These are phyloP conservation scores for Actinidia arguta DNA, from an alignment of 179 eudicot genomes.

Conservation along the genomic window DNA sequence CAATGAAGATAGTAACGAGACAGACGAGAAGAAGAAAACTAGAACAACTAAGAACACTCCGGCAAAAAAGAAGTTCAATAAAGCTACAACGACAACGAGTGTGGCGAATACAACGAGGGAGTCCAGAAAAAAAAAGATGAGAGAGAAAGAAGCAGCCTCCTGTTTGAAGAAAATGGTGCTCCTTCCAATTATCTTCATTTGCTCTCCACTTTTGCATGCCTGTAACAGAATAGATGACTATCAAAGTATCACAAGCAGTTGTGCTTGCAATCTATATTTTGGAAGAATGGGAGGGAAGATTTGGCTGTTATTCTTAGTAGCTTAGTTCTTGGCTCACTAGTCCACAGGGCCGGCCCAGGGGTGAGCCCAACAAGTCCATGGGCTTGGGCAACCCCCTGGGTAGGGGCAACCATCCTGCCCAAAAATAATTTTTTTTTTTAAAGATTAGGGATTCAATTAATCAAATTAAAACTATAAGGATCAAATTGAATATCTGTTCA, in stretches of 20 bases:
- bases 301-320: not conserved
- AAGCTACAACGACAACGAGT: not conserved
- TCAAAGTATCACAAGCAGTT: not conserved
- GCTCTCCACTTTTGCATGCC: too few relatives aligned
- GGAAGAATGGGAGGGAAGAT: not conserved
- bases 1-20: not conserved
- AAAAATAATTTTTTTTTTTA: too few relatives aligned
- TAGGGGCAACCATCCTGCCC: too few relatives aligned
- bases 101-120: not conserved
- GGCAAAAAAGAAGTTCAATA: slow-evolving; percentile 44
- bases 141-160: slow-evolving; percentile 11
- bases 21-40: slow-evolving; percentile 29
- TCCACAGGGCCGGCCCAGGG: too few relatives aligned
- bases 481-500: too few relatives aligned
- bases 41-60: slow-evolving; percentile 43
- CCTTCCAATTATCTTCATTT: too few relatives aligned
- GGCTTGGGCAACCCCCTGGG: too few relatives aligned
- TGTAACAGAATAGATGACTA: slow-evolving; percentile 29
- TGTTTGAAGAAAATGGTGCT: slow-evolving; percentile 21
- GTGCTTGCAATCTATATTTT: not conserved
- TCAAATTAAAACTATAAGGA: too few relatives aligned
- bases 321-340: not conserved
- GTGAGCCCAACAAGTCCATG: too few relatives aligned
- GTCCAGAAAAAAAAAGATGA: slow-evolving; percentile 29
- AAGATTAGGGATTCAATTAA: too few relatives aligned